Percentiles rank a stretch among this genome's conserved stretches.
Evolutionary conservation across 2,329 filamentous ascomycete species (phyloP).

Genomic region (Botryotinia convoluta): DNA sequence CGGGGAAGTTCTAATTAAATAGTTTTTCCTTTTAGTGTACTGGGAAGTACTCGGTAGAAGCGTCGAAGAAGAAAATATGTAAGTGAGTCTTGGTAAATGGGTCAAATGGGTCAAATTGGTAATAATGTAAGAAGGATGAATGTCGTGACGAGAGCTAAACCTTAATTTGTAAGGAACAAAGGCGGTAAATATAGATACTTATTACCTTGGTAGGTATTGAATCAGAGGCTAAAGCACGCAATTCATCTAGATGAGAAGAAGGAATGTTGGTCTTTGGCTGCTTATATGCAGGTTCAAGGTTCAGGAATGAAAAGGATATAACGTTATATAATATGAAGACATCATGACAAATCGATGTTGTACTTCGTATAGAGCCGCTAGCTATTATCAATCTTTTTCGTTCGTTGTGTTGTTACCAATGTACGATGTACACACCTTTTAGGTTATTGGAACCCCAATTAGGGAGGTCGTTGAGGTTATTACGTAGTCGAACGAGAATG

Average conservation of each 20-base stretch:
- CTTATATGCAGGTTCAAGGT: background rate
- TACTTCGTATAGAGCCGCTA: background rate
- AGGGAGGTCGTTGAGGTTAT: background rate
- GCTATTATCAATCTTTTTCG: background rate
- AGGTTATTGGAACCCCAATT: too few relatives aligned
- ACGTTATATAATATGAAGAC: background rate
- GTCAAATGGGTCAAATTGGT: slow-evolving; percentile 6
- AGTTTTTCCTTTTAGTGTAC: background rate
- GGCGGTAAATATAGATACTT: background rate
- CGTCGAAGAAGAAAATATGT: background rate
- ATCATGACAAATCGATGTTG: background rate
- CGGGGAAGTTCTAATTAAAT: background rate
- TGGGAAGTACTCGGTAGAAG: background rate
- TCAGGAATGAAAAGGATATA: background rate
- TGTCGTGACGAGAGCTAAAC: background rate
- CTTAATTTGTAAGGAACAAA: slow-evolving; percentile 2
- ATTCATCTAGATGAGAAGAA: background rate
- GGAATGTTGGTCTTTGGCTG: background rate
- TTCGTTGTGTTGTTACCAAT: background rate
- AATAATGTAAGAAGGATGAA: slow-evolving; percentile 2
- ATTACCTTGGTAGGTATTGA: background rate
- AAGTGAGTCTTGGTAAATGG: slow-evolving; percentile 9
- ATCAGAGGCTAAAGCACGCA: slow-evolving; percentile 6
- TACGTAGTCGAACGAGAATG: background rate
- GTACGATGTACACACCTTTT: background rate